These are phyloP conservation scores for Papiliotrema terrestris DNA, from an alignment of 1,284 basidiomycete genomes.

Conservation along the genomic window DNA sequence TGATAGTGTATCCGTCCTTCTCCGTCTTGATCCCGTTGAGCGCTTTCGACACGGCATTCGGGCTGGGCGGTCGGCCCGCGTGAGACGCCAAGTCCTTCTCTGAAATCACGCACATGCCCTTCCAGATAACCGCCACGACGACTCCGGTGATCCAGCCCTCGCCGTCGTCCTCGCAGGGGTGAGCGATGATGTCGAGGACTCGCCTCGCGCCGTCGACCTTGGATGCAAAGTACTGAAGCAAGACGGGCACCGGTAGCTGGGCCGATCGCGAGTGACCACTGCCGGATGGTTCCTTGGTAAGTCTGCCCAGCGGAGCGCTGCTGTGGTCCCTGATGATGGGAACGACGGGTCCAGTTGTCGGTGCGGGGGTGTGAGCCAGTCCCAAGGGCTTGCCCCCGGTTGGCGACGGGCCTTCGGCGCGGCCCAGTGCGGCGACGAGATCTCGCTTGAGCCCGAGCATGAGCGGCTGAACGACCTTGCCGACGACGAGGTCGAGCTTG, in stretches of 20 bases:
- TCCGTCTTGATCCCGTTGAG: constrained; percentile 34
- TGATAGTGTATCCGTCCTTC: constrained; percentile 22
- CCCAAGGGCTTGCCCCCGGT: constrained; percentile 34
- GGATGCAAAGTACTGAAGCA: constrained; percentile 46
- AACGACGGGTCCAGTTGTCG: constrained; percentile 14
- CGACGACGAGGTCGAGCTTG: constrained; percentile 53
- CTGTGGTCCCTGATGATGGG: constrained; percentile 32
- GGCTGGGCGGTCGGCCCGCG: constrained; percentile 35
- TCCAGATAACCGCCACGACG: constrained; percentile 48
- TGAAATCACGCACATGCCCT: constrained; percentile 44
- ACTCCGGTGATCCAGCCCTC: constrained; percentile 50
- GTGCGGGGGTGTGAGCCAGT: constrained; percentile 32
- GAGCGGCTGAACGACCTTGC: constrained; percentile 48
- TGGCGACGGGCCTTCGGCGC: constrained; percentile 33
- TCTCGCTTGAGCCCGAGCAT: constrained; percentile 44
- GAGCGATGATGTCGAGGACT: constrained; percentile 43
- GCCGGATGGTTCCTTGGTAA: constrained; percentile 39
- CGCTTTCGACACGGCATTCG: constrained; percentile 37
- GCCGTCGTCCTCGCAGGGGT: constrained; percentile 46
- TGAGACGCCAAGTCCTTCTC: constrained; percentile 26
- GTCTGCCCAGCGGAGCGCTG: constrained; percentile 22
- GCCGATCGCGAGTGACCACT: constrained; percentile 24
- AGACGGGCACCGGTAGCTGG: constrained; percentile 35
- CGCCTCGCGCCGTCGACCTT: constrained; percentile 45
- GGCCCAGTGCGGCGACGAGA: constrained; percentile 35